Conservation (phyloP, 352 stramenopile genomes). For the Phytophthora hybrid region DNA sequence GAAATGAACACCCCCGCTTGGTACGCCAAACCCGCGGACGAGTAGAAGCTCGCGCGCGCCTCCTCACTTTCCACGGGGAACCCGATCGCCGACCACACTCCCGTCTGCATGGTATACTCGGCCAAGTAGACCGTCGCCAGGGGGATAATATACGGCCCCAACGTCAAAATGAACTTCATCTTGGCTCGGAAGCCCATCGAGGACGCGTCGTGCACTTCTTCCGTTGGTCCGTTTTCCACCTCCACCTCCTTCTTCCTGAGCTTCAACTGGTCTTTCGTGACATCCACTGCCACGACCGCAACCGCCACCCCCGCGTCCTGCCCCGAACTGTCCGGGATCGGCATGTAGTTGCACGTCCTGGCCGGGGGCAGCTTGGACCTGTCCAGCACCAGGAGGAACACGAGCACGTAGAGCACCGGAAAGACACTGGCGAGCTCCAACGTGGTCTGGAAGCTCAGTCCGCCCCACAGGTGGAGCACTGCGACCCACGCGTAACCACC, state of each 20-base stretch:
- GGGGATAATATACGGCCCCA: slow-evolving; percentile 93
- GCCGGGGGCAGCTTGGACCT: slow-evolving; percentile 49
- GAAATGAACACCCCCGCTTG: slow-evolving; percentile 95
- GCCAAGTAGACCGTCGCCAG: slow-evolving; percentile 94
- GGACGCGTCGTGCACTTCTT: slow-evolving; percentile 30
- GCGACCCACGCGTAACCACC: slow-evolving; percentile 92
- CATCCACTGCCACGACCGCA: slow-evolving; percentile 1
- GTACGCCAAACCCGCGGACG: slow-evolving; percentile 91
- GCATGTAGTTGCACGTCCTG: slow-evolving; percentile 48
- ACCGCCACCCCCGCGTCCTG: slow-evolving; percentile 22
- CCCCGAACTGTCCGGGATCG: slow-evolving; percentile 43
- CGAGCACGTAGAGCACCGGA: slow-evolving; percentile 66
- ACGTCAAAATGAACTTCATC: slow-evolving; percentile 75
- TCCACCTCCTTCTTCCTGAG: slow-evolving; percentile 29
- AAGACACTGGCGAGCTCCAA: slow-evolving; percentile 70
- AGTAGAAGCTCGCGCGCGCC: slow-evolving; percentile 90
- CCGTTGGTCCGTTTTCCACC: background rate
- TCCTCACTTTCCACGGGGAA: slow-evolving; percentile 86
- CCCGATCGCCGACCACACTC: slow-evolving; percentile 94
- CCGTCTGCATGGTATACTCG: slow-evolving; percentile 95
- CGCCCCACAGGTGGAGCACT: slow-evolving; percentile 70
- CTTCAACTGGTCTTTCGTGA: slow-evolving; percentile 21
- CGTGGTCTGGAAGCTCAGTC: slow-evolving; percentile 72
- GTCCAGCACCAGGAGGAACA: slow-evolving; percentile 75
- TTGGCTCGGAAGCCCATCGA: slow-evolving; percentile 65